Conservation (phyloP, 805 yeast genomes). For the Saccharomycopsis synnaedendra region DNA sequence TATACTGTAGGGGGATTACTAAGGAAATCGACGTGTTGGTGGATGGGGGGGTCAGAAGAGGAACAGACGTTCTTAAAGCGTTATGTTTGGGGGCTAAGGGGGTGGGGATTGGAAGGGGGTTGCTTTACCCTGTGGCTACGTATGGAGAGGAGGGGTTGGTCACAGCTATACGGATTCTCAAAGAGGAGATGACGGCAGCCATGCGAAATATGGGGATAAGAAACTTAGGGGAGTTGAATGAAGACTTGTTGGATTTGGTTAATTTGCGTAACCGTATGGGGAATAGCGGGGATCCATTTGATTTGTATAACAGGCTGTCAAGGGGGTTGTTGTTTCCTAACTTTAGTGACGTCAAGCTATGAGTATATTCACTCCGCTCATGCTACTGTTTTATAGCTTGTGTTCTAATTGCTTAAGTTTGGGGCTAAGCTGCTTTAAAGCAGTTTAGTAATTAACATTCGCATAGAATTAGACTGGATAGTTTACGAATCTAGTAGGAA, state of each 20-base stretch:
- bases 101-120: conserved; percentile 62
- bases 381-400: neutral
- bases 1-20: conserved; percentile 34
- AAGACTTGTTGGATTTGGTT: conserved; percentile 45
- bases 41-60: conserved; percentile 64
- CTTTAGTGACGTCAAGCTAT: conserved; percentile 5
- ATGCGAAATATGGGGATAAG: conserved; percentile 73
- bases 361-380: neutral
- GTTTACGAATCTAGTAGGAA: too few species aligned
- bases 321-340: conserved; percentile 5
- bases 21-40: conserved; percentile 44
- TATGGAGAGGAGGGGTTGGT: conserved; percentile 57
- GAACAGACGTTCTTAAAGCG: conserved; percentile 55
- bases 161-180: conserved; percentile 46
- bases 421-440: too few species aligned
- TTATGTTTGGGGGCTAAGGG: conserved; percentile 59
- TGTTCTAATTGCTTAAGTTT: neutral
- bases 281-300: conserved; percentile 3
- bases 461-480: too few species aligned
- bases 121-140: conserved; percentile 50
- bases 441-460: too few species aligned
- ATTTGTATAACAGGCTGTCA: conserved; percentile 7
- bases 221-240: conserved; percentile 45
- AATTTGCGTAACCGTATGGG: conserved; percentile 23
- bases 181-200: conserved; percentile 60